Conservation (phyloP, 2,329 filamentous ascomycete species). For the Sporothrix globosa region DNA sequence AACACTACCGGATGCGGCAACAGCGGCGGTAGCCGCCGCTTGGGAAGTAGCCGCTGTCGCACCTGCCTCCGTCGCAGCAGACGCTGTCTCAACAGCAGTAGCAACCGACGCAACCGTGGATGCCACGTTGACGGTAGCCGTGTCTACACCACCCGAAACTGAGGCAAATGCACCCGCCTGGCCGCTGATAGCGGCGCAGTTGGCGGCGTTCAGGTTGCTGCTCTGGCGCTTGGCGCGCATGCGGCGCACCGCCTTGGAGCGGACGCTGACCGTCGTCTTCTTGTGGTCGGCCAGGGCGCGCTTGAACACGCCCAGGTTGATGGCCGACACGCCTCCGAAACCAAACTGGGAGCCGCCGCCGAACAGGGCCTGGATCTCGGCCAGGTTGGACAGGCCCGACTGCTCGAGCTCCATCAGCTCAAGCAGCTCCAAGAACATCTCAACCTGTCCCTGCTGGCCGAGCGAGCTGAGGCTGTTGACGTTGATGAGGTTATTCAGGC, state of each 20-base stretch:
- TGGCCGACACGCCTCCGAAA: constrained; percentile 32
- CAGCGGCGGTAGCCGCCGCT: background rate
- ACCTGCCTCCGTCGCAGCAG: background rate
- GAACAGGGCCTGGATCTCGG: constrained; percentile 41
- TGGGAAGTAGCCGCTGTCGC: constrained; percentile 26
- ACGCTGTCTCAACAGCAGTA: constrained; percentile 28
- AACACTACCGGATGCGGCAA: constrained; percentile 19
- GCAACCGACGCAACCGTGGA: constrained; percentile 1
- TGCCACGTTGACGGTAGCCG: constrained; percentile 30
- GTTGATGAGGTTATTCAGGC: constrained; percentile 39
- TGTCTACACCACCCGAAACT: constrained; percentile 22
- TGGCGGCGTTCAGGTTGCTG: constrained; percentile 8
- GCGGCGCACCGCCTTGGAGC: constrained; percentile 37
- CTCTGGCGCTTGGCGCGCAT: constrained; percentile 38
- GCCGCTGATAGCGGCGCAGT: constrained; percentile 20
- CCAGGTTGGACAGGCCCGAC: constrained; percentile 40
- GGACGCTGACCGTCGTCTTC: constrained; percentile 38
- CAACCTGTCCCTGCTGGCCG: constrained; percentile 39
- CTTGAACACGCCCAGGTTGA: constrained; percentile 40
- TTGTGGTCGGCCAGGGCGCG: constrained; percentile 39
- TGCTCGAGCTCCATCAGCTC: constrained; percentile 43
- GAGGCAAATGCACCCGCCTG: constrained; percentile 1
- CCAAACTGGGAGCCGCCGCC: constrained; percentile 37
- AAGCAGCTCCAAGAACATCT: constrained; percentile 43
- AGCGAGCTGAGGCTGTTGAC: constrained; percentile 37